Base-by-base conservation (phyloP, 139 green algal species). In the Deuterostichococcus epilithicus region DNA sequence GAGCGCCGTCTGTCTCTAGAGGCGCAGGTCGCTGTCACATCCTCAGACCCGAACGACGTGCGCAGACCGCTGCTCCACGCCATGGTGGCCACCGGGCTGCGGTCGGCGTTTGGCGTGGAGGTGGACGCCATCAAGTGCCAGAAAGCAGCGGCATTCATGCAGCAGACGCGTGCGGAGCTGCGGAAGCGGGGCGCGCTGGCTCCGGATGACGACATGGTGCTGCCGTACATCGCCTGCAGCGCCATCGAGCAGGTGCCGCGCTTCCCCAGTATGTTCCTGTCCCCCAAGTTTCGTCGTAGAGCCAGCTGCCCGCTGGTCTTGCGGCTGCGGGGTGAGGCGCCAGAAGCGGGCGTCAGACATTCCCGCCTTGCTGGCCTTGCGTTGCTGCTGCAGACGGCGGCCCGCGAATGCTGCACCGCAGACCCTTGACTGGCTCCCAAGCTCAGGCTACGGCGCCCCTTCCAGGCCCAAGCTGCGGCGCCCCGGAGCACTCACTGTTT, bases 41-140 rank as follows among this genome's bases (percentile, higher is more conserved):
- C 42, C 8, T 23, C 42, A 52, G 42, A 8, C 8, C 42, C 42
- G 52, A 5, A 63, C 52, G 18, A 23, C 0, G 5, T 47, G 76
- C 82, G n/a, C n/a, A 93, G 93, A 73, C 93, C 93, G 3, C 78
- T 97, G 47, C 73, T 97, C 67, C 93, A 97, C 78, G 93, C 92
- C 0, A 73, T 91, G 28, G 70, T 95, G 37, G 68, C 77, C 25
- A 77, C 75, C 6, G 82, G 85, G 30, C 71, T 95, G 2, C 44
- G 52, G 6, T 63, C 72, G 0, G 82, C 81, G 1, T 88, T 79
- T 37, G 93, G 93, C 66, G 83, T 97, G 3, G 93, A 97, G 73
- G 75, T 97, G 0, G 93, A 97, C 75, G 70, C 70, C 22, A 87
- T 97, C 79, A 97, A 97, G 82, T 90, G 88, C 70, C 77, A 91